Conservation (phyloP, 2,329 filamentous ascomycete genomes). For the Neoscytalidium dimidiatum region DNA sequence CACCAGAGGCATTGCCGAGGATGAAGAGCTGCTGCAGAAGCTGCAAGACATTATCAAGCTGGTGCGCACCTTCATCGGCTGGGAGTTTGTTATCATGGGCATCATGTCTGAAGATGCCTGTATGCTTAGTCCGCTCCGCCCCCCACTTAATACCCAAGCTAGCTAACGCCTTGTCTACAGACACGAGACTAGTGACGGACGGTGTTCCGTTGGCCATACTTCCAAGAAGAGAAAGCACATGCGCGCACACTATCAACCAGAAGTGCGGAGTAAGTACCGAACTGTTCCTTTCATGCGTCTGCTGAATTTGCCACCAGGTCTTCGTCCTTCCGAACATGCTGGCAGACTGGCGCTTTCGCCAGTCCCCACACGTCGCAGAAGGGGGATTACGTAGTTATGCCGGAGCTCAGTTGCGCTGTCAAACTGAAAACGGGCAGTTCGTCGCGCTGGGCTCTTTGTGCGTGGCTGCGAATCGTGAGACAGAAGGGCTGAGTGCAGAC, state of each 20-base stretch:
- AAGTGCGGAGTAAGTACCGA: constrained; percentile 30
- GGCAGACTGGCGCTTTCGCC: constrained; percentile 47
- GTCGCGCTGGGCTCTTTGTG: constrained; percentile 47
- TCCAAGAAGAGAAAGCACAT: constrained; percentile 49
- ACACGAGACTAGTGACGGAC: constrained; percentile 45
- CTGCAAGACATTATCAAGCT: constrained; percentile 47
- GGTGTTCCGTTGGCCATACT: constrained; percentile 45
- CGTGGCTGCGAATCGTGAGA: constrained; percentile 41
- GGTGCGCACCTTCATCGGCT: constrained; percentile 44
- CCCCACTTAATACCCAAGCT: neutral
- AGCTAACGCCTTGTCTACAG: neutral
- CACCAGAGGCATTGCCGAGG: constrained; percentile 41
- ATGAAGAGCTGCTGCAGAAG: constrained; percentile 43
- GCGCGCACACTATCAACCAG: constrained; percentile 47
- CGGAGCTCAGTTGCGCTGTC: constrained; percentile 42
- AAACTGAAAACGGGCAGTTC: constrained; percentile 42
- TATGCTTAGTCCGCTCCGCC: neutral
- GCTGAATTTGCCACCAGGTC: constrained; percentile 28
- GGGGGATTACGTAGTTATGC: constrained; percentile 47
- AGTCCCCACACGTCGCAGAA: constrained; percentile 43
- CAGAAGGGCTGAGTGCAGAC: constrained; percentile 31
- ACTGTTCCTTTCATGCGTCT: neutral
- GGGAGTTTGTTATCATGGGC: constrained; percentile 49
- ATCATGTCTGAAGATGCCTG: constrained; percentile 46
- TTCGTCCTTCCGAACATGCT: constrained; percentile 46